phyloP scores from a whole-genome alignment of 2,329 filamentous ascomycete species.

The Ophiostoma piceae region DNA sequence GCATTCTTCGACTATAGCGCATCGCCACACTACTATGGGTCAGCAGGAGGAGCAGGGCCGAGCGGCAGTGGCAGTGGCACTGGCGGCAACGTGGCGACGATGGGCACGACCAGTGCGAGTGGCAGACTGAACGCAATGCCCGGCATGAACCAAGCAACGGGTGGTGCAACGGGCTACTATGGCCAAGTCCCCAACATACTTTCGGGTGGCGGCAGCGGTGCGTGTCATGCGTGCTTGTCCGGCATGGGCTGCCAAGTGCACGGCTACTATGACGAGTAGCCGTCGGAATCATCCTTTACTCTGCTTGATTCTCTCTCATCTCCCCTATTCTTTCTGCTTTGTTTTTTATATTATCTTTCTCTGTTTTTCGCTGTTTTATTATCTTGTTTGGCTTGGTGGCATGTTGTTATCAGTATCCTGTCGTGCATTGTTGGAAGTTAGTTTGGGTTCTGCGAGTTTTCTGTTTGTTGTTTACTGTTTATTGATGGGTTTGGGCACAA shows the following conservation, averaged over 20 bases:
- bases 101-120: neutral
- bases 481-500: neutral
- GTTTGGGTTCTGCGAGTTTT: neutral
- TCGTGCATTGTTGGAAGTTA: neutral
- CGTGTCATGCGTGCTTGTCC: conserved; percentile 25
- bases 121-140: neutral
- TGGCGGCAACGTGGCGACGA: neutral
- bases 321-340: neutral
- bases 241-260: conserved; percentile 26
- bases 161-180: conserved; percentile 15
- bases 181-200: conserved; percentile 15
- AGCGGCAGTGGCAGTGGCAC: neutral
- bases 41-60: neutral
- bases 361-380: neutral
- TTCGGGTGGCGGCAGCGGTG: neutral
- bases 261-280: conserved; percentile 24
- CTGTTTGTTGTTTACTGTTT: neutral
- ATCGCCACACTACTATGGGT: conserved; percentile 24
- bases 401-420: neutral
- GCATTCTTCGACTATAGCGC: conserved; percentile 26
- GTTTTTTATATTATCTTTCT: neutral
- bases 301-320: neutral
- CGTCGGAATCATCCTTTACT: neutral
- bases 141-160: neutral
- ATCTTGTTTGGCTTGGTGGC: neutral